phyloP scores from a whole-genome alignment of 208 protist genomes.

The Acanthamoeba rhysodes region DNA sequence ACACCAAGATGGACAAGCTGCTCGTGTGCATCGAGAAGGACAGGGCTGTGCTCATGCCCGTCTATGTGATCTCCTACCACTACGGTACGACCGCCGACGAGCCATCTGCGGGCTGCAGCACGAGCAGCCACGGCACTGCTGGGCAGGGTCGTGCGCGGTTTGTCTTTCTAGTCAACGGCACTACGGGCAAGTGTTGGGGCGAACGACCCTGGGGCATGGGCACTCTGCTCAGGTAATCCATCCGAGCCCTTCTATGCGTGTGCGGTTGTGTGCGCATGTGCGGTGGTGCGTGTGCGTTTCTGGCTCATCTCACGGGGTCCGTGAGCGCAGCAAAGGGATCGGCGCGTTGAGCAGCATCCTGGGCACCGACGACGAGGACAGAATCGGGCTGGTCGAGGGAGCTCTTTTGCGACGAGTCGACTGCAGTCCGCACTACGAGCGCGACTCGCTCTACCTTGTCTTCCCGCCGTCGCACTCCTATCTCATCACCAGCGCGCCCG shows the following conservation, averaged over 20 bases:
- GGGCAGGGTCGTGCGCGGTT: not conserved
- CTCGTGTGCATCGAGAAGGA: not conserved
- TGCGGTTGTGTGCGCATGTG: too few relatives aligned
- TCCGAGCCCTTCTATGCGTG: not conserved
- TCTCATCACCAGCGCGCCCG: slow-evolving; percentile 50
- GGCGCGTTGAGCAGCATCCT: not conserved
- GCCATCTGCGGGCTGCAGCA: not conserved
- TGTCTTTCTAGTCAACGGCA: not conserved
- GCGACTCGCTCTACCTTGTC: slow-evolving; percentile 34
- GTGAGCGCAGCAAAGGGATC: not conserved
- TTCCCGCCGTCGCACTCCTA: slow-evolving; percentile 75
- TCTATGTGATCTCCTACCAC: slow-evolving; percentile 1
- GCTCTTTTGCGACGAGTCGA: not conserved
- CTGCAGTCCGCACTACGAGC: slow-evolving; percentile 31
- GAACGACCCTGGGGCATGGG: slow-evolving; percentile 54
- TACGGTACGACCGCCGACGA: not conserved
- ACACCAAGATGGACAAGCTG: not conserved
- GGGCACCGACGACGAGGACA: slow-evolving; percentile 8
- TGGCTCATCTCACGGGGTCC: too few relatives aligned
- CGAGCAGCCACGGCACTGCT: not conserved
- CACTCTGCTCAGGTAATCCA: not conserved
- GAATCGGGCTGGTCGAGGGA: slow-evolving; percentile 31
- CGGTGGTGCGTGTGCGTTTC: not conserved
- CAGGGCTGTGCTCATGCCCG: not conserved
- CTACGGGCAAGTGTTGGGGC: not conserved